Base-by-base conservation (phyloP, 2,329 filamentous ascomycete genomes). In the Ophiostoma ulmi region DNA sequence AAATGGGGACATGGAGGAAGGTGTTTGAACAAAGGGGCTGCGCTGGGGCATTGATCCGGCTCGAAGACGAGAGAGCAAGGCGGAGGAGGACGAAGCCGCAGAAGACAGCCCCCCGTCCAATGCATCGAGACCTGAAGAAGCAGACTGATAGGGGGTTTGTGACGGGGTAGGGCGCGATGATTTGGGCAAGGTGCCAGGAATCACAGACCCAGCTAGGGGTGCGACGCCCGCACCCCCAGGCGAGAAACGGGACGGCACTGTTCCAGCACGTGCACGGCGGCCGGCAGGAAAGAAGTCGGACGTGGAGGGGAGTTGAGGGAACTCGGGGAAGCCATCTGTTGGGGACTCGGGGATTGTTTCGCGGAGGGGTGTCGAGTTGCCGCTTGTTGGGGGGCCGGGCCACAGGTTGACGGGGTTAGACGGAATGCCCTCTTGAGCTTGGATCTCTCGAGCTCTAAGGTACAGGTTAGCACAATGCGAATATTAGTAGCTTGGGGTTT, bases 261-360 rank as follows among this genome's bases (percentile, higher is more conserved):
- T 99, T 75, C 95, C 95, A 72, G 95, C 95, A 79, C 95, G 89
- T 75, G 93, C 91, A 78, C 95, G 89, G 74, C 95, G 88, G 67
- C 88, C 87, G 76, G 91, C 85, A 70, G 90, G 85, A 72, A 90
- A 86, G 74, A 90, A 79, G 72, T 84, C 85, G 74, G 89, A 86
- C 74, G 90, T 86, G 10, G 90, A 85, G 61, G 91, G 86, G 61
- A 91, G 85, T 75, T 89, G 88, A 74, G 91, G 87, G 78, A 97
- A 93, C 80, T 97, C 94, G 72, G 95, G 94, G 76, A 98, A 98
- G 75, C 92, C 94, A 82, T 97, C 94, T 75, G 91, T 95, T 41
- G 95, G 95, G 48, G 94, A 97, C 81, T 99, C 95, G 74, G 94
- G 94, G 73, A 99, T 98, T 75, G 94, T 97, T 83, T 98, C 95